Base-by-base conservation (phyloP, 2,329 filamentous ascomycete genomes). In the Didymella exigua region DNA sequence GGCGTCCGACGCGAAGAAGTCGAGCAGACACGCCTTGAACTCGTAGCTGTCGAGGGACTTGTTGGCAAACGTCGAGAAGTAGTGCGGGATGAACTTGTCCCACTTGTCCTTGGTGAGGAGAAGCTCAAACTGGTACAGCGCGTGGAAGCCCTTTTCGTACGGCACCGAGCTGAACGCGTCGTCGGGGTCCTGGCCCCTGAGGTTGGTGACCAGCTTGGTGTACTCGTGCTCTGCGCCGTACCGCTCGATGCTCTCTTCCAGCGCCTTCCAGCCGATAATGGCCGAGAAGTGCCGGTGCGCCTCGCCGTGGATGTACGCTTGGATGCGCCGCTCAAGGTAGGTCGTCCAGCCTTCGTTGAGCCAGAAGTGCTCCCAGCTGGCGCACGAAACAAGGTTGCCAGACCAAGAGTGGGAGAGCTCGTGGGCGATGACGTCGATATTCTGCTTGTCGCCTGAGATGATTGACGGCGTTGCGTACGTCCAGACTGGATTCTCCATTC, bases 61-160 rank as follows among this genome's bases (percentile, higher is more conserved):
- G 70, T 85, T 85, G 53, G 89, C 87, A 84, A 89, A 98, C 33
- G 84, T 90, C 26, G 83, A 86, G 74, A 98, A 98, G 79, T 98
- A 97, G 77, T 96, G 87, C 14, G 93, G 92, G 69, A 98, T 97
- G 76, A 98, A 99, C 66, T 87, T 89, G 81, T 98, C 91, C 79
- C 95, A 99, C 72, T 89, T 89, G n/a, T 88, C 82, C 57, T 90
- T 89, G 30, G 91, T 90, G 4, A 98, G 83, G 1, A 96, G 80
- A 41, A 88, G 89, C 69, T 99, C 95, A 13, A 99, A 86, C 67
- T 93, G 88, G 75, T 92, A 97, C 40, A 99, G 82, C 75, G 98
- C 96, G 70, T 90, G 90, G 77, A 96, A 98, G 3, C 93, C 93
- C 77, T 99, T 98, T 73, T 98, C 93, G 69, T 99, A 99, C 0